phyloP scores from a whole-genome alignment of 2,329 filamentous ascomycete species.

The Neoarthrinium moseri region DNA sequence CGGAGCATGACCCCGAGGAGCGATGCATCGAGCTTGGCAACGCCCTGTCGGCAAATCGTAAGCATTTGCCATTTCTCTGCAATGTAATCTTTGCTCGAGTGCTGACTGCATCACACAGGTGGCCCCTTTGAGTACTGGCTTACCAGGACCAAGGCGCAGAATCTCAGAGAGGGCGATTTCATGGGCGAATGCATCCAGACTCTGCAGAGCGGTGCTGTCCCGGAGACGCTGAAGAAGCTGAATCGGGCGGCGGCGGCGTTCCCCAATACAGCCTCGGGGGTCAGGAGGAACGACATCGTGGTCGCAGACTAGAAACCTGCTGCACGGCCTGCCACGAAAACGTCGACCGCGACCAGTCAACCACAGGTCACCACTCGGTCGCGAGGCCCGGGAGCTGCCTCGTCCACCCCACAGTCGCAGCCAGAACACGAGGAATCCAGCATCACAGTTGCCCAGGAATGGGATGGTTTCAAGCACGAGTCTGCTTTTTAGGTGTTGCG shows the following conservation, averaged over 20 bases:
- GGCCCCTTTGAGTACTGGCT: constrained; percentile 49
- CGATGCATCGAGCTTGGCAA: constrained; percentile 41
- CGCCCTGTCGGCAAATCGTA: constrained; percentile 39
- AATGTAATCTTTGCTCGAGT: too few relatives aligned
- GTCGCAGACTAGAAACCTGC: background rate
- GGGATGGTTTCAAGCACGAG: too few relatives aligned
- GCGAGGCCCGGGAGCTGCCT: too few relatives aligned
- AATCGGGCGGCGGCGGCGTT: constrained; percentile 33
- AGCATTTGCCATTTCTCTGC: constrained; percentile 19
- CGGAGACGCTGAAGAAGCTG: constrained; percentile 31
- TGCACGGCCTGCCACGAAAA: too few relatives aligned
- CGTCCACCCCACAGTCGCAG: too few relatives aligned
- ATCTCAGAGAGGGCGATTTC: constrained; percentile 29
- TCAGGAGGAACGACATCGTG: background rate
- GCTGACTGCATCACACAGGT: too few relatives aligned
- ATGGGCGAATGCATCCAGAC: constrained; percentile 35
- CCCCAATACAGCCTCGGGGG: constrained; percentile 23
- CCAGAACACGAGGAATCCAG: too few relatives aligned
- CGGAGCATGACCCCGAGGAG: constrained; percentile 39
- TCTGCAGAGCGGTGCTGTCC: constrained; percentile 35
- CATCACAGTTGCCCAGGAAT: too few relatives aligned
- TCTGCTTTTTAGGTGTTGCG: too few relatives aligned
- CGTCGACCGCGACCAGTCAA: too few relatives aligned
- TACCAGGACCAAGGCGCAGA: constrained; percentile 37
- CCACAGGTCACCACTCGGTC: too few relatives aligned